phyloP scores from a whole-genome alignment of 768 basidiomycete species.

The Tulasnella sp. region DNA sequence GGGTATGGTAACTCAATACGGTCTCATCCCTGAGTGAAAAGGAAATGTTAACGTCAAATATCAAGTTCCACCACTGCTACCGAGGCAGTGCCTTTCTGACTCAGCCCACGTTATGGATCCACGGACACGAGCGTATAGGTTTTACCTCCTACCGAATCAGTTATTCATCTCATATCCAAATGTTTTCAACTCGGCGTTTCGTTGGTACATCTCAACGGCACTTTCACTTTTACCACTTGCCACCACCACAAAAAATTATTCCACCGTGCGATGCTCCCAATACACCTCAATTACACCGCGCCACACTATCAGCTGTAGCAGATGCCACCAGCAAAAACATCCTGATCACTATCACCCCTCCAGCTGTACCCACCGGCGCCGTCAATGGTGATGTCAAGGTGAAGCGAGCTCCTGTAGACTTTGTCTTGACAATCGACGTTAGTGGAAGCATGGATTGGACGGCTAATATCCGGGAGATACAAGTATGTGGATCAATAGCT shows the following conservation, averaged over 20 bases:
- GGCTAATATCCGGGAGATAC: slow-evolving; percentile 17
- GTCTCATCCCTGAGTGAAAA: no score
- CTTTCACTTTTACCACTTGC: no score
- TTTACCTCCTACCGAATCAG: no score
- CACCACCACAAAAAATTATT: neutral
- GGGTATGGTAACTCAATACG: no score
- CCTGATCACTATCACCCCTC: slow-evolving; percentile 7
- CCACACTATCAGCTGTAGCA: neutral
- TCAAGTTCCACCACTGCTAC: no score
- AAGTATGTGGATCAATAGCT: neutral
- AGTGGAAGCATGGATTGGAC: slow-evolving; percentile 16
- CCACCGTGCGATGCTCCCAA: neutral
- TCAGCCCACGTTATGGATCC: no score
- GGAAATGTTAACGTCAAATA: no score
- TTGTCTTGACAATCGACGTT: slow-evolving; percentile 18
- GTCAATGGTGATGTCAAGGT: neutral
- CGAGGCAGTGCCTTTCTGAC: no score
- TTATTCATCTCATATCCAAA: no score
- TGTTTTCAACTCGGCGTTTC: no score
- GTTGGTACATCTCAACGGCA: no score
- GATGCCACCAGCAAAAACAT: neutral
- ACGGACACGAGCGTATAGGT: no score
- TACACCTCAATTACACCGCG: neutral
- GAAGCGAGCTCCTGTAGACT: slow-evolving; percentile 17
- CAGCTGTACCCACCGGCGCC: neutral